A percentile compares a stretch with the other conserved stretches of the same genome.
These are phyloP conservation scores for Candida sakaeoensis DNA, from an alignment of 805 yeast genomes.

Conservation along the genomic window DNA sequence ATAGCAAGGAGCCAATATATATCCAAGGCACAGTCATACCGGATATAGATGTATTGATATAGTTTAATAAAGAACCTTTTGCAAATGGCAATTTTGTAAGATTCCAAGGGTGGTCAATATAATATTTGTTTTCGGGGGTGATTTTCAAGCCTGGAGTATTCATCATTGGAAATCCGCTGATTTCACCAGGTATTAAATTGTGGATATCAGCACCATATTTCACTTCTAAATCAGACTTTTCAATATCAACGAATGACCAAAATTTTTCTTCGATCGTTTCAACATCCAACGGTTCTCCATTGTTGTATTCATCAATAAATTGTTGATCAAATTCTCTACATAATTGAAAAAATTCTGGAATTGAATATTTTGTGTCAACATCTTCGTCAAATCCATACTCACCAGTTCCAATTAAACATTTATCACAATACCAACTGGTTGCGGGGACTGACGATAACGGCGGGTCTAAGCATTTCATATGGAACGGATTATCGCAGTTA, in stretches of 20 bases:
- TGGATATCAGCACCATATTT: constrained; percentile 87
- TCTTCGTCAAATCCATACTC: constrained; percentile 82
- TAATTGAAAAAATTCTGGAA: constrained; percentile 56
- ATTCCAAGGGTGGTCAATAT: constrained; percentile 68
- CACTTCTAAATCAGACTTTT: constrained; percentile 51
- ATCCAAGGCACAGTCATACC: constrained; percentile 98
- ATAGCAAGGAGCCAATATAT: constrained; percentile 82
- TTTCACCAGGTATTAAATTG: constrained; percentile 57
- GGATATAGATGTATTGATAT: constrained; percentile 63
- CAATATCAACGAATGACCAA: constrained; percentile 51
- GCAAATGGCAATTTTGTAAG: constrained; percentile 69
- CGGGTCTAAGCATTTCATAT: constrained; percentile 62
- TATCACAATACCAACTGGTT: constrained; percentile 76
- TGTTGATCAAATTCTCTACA: constrained; percentile 48
- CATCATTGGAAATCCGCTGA: constrained; percentile 70
- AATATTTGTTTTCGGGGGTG: constrained; percentile 22
- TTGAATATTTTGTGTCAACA: constrained; percentile 48
- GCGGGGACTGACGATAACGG: constrained; percentile 50
- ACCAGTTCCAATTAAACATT: constrained; percentile 82
- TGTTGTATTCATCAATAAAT: constrained; percentile 32
- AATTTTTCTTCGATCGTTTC: constrained; percentile 57
- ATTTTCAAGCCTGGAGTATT: constrained; percentile 17
- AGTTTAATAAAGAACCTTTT: constrained; percentile 64
- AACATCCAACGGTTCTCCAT: constrained; percentile 31
- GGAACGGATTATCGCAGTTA: constrained; percentile 70